Evolutionary conservation across 2,329 filamentous ascomycete genomes (phyloP), one percentile per base, ranked within the genome.

Genomic region (Rachicladosporium sp.): DNA sequence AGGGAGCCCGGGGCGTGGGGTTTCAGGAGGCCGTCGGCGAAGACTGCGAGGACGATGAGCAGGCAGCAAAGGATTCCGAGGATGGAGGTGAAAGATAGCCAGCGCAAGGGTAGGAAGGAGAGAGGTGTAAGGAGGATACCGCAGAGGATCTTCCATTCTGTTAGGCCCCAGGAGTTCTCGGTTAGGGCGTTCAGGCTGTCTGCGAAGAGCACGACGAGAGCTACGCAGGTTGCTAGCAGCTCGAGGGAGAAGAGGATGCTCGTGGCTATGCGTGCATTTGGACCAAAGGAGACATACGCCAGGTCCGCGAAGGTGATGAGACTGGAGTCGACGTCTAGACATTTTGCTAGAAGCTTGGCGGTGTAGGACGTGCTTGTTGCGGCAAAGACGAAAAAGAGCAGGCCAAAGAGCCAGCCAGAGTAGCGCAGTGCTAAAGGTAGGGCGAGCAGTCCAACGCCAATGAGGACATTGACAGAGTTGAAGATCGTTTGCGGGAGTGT

Each of bases 291-390:
- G 50, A 93, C 80, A 54, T 82, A 95, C 2, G 89, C 91, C 35
- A 96, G 68, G 57, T 96, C 89, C 29, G 88, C 91, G 60, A 95
- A 96, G 2, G 89, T 95, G 52, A 95, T 87, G 47, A 95, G 75
- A 36, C 76, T 83, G 43, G 73, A 74, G 62, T 95, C 85, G 13
- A 86, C 74, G 49, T 94, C 81, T 67, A 95, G 80, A 59, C 89
- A 96, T 59, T 82, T 89, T 21, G 86, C 82, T 29, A 95, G 69
- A 9, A 95, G 64, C 50, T 77, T 82, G 9, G 86, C 88, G 1
- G 91, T 96, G 60, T 95, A 94, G 8, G 74, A 74, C 1, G 91
- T 96, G 12, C 82, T 75, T 4, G 74, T 56, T 5, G 86, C 88
- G 13, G 82, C 81, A 36, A 85, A 75, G 9, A 77, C 62, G 40